A percentile compares a stretch with the other conserved stretches of the same genome.
Conservation (phyloP, 805 yeast genomes). For the Jamesozyma spencerorum region DNA sequence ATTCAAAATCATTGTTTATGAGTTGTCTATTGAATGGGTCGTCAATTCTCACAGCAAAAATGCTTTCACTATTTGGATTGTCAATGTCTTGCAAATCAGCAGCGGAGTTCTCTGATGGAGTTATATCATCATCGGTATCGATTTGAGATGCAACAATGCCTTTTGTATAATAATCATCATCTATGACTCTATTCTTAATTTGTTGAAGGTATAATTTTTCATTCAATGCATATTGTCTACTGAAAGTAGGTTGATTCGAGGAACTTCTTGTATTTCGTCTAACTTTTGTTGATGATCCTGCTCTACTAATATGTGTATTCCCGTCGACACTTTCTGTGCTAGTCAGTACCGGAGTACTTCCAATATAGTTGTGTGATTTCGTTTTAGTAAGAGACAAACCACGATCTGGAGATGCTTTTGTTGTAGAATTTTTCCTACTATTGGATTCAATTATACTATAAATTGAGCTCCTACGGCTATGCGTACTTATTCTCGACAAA, state of each 20-base stretch:
- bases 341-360: too few species aligned
- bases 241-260: conserved; percentile 9
- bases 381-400: background rate
- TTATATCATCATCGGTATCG: conserved; percentile 4
- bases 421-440: too few species aligned
- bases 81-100: conserved; percentile 12
- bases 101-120: too few species aligned
- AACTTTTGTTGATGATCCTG: background rate
- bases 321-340: too few species aligned
- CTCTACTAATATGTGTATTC: background rate
- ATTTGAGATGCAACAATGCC: conserved; percentile 38
- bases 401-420: background rate
- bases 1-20: background rate
- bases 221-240: conserved; percentile 37
- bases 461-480: too few species aligned
- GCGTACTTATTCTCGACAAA: too few species aligned
- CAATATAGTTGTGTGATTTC: too few species aligned
- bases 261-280: background rate
- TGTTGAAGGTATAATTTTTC: conserved; percentile 58
- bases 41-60: conserved; percentile 8
- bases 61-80: conserved; percentile 13
- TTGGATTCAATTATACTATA: too few species aligned
- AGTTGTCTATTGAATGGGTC: conserved; percentile 2
- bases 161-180: conserved; percentile 60
- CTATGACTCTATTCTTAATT: conserved; percentile 50